Evolutionary conservation across 768 basidiomycete species (phyloP).

Genomic region (Mycena vitilis): DNA sequence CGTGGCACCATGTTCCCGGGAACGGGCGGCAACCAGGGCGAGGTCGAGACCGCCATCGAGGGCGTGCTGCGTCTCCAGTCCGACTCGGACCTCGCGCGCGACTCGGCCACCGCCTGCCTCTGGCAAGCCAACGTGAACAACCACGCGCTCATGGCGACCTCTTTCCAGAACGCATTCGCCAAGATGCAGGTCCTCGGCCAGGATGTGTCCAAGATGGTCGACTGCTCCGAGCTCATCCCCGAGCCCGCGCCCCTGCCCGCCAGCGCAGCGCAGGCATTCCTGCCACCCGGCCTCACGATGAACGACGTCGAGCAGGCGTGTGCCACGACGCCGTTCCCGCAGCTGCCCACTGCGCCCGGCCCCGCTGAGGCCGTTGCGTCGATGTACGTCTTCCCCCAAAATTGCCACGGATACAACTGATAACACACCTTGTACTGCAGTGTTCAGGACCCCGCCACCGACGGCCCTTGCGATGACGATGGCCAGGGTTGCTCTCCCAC

Average conservation of each 20-base stretch:
- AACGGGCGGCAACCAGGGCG: conserved; percentile 26
- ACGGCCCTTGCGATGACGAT: conserved; percentile 1
- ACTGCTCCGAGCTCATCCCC: conserved; percentile 53
- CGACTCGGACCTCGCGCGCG: conserved; percentile 25
- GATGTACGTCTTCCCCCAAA: conserved; percentile 4
- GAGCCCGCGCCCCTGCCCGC: conserved; percentile 30
- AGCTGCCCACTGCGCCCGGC: conserved; percentile 21
- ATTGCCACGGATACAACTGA: not conserved
- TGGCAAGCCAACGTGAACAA: conserved; percentile 34
- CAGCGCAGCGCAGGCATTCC: conserved; percentile 34
- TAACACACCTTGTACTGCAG: not conserved
- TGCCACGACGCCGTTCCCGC: conserved; percentile 20
- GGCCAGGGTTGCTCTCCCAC: not conserved
- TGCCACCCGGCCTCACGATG: conserved; percentile 38
- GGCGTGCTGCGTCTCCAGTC: conserved; percentile 34
- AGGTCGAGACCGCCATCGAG: conserved; percentile 27
- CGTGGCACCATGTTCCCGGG: conserved; percentile 37
- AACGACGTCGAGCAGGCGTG: conserved; percentile 38
- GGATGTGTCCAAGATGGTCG: conserved; percentile 43
- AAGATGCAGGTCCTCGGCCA: conserved; percentile 50
- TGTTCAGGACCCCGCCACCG: not conserved
- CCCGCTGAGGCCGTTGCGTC: conserved; percentile 17
- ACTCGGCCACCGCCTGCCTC: conserved; percentile 12
- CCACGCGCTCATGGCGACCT: conserved; percentile 38
- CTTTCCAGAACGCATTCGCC: conserved; percentile 47